Evolutionary conservation across 192 early-diverging fungal species (phyloP), one percentile per base, ranked within the genome.

Genomic region (Backusella westeae): DNA sequence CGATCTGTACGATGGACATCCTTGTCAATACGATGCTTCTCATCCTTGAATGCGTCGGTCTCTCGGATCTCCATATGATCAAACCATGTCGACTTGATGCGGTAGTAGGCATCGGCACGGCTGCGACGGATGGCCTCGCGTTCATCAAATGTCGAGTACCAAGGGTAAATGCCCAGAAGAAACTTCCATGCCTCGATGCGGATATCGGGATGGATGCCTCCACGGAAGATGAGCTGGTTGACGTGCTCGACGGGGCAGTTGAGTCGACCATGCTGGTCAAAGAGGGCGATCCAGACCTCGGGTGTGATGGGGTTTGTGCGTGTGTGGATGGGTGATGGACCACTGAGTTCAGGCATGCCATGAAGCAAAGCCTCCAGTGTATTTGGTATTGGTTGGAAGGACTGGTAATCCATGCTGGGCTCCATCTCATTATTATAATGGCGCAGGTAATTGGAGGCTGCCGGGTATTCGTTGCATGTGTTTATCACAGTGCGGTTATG

Each of bases 1-100:
- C 96, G 84, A 79, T 99, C 98, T 1, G 98, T 99, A 35, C 98
- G 91, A 72, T 97, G 88, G 0, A 98, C 97, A 76, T 99, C 98
- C 81, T 98, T 99, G 44, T 97, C 72, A 65, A 89, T 94, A 0
- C 93, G 85, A 69, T 84, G 84, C 72, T 90, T 89, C 59, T 94
- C 90, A 77, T 94, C 93, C 42, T 85, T 79, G 74, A 90, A 92
- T 12, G 85, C 82, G 9, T 79, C 78, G 7, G 85, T 79, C 21
- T 85, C 85, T 35, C 89, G 87, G 29, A 89, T 82, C 17, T 87
- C 83, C 23, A 85, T 76, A 67, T 90, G 84, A 77, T 89, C 88
- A 44, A 92, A 90, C 93, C 93, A 94, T 44, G 84, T 86, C 38
- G 87, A 83, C 72, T 93, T 93, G 52, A 93, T 77, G 8, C 82